Conservation (phyloP, 78 protist genomes). For the Dictyostelium citrinum region DNA sequence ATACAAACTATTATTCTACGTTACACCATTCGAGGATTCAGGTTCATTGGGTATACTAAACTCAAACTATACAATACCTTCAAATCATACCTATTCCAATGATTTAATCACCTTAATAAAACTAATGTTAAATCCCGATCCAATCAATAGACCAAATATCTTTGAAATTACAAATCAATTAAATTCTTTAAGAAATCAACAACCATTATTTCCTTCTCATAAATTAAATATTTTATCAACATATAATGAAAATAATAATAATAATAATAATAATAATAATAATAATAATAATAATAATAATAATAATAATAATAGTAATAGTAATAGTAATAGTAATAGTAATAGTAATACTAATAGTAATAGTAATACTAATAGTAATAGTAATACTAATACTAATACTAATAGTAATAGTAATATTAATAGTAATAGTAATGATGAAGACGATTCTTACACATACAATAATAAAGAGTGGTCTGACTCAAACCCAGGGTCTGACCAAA, state of each 20-base stretch:
- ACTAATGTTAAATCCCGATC: slow-evolving; percentile 57
- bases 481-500: not conserved
- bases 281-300: not conserved
- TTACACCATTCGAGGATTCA: slow-evolving; percentile 63
- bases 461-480: no score
- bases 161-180: slow-evolving; percentile 49
- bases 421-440: no score
- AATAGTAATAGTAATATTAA: not conserved
- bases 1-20: slow-evolving; percentile 69
- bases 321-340: not conserved
- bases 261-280: no score
- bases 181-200: not conserved
- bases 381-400: not conserved
- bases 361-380: no score
- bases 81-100: slow-evolving; percentile 2
- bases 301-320: not conserved
- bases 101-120: slow-evolving; percentile 10
- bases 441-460: no score
- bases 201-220: slow-evolving; percentile 19
- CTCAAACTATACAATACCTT: slow-evolving; percentile 36
- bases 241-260: not conserved
- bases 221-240: not conserved
- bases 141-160: slow-evolving; percentile 36
- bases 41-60: slow-evolving; percentile 65
- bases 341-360: no score